Conservation (phyloP, 441 rosid species). For the Gossypium schwendimanii region DNA sequence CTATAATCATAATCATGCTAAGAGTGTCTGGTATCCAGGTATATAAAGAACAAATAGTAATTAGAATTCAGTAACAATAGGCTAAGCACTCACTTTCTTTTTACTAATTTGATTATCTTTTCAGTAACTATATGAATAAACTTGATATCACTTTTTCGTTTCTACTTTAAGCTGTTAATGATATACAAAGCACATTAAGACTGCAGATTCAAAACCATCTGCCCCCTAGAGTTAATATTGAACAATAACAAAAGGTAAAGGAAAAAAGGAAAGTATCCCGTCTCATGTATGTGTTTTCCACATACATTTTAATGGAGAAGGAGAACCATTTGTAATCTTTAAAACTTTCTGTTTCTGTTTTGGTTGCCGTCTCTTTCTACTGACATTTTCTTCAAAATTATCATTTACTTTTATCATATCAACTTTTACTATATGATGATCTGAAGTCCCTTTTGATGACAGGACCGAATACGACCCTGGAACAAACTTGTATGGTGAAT, state of each 20-base stretch:
- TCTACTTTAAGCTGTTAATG: background rate
- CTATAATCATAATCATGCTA: too few species aligned
- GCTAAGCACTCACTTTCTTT: too few species aligned
- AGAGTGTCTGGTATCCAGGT: too few species aligned
- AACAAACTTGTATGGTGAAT: slow-evolving; percentile 62
- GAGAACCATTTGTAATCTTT: slow-evolving; percentile 36
- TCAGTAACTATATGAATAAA: background rate
- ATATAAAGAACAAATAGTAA: too few species aligned
- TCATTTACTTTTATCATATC: slow-evolving; percentile 35
- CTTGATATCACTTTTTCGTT: background rate
- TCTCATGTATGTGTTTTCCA: slow-evolving; percentile 35
- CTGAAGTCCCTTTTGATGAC: slow-evolving; percentile 91
- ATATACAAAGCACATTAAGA: background rate
- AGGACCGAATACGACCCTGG: slow-evolving; percentile 79
- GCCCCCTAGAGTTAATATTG: background rate
- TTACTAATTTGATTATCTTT: too few species aligned
- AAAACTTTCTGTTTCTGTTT: slow-evolving; percentile 44
- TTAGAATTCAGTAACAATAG: too few species aligned
- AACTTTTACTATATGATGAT: slow-evolving; percentile 89
- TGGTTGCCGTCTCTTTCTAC: slow-evolving; percentile 24
- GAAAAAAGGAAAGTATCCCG: background rate
- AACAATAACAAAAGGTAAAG: background rate
- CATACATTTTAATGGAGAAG: slow-evolving; percentile 32
- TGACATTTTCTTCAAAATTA: slow-evolving; percentile 5
- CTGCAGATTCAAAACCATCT: background rate